Base-by-base conservation (phyloP, 2,329 filamentous ascomycete species). In the Whalleya microplaca region DNA sequence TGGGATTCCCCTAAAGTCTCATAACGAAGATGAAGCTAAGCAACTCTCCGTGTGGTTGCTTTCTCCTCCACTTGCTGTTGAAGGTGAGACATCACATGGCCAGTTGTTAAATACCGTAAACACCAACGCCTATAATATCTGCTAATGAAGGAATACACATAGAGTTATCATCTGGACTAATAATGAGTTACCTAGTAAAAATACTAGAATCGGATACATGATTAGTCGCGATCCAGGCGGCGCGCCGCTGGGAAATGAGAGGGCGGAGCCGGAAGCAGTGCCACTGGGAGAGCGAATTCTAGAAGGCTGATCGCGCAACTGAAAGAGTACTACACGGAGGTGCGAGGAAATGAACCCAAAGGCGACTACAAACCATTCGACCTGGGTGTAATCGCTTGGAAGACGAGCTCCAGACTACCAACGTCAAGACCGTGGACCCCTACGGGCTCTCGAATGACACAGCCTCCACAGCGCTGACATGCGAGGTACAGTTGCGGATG, bases 391-490 rank as follows among this genome's bases (percentile, higher is more conserved):
- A 60, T 48, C 62, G 64, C 44, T 40, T 66, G 10, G 64, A 66
- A 46, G 63, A 65, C 48, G 64, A 55, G 8, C 45, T 64, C 42
- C 58, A 64, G 45, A 66, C 63, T 18, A 64, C 63, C n/a, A 65
- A 63, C 40, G 49, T 61, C 19, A 49, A 63, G 41, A 54, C 51
- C 4, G 61, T 61, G 2, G 59, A 61, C 21, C 55, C 64, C 8
- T 65, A 66, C 20, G 64, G 64, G 7, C 64, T 65, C 49, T 65
- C 59, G n/a, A 66, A n/a, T n/a, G n/a, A n/a, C n/a, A n/a, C n/a
- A n/a, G n/a, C n/a, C n/a, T n/a, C n/a, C n/a, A n/a, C n/a, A 66
- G 41, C 63, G 2, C 59, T 66, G 14, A 61, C 48, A 16, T 66
- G 59, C 48, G 59, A 60, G 46, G 63, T 61, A 23, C 63, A 66